Base-by-base conservation (phyloP, 2,329 filamentous ascomycete species). In the Diaporthe caulivora region DNA sequence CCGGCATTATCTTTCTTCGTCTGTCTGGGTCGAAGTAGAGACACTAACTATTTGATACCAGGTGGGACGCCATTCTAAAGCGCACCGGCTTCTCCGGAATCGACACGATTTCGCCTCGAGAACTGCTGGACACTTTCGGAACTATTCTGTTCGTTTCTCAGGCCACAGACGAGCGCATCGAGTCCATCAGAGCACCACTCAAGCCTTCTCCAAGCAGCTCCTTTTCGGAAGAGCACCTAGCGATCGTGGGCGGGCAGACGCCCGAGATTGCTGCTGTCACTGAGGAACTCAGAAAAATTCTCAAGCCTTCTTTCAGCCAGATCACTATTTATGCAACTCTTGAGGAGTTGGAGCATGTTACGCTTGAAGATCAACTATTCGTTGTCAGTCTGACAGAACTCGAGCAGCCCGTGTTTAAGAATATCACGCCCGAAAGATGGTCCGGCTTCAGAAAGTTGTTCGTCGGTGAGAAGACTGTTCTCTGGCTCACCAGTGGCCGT, bases 371-470 rank as follows among this genome's bases (percentile, higher is more conserved):
- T 17, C 18, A 44, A 31, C n/a, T 42, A n/a, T 44, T 57, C 42
- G 29, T 70, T 6, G 15, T 70, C 17, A 24, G 54, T 42, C 18
- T 70, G 11, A 29, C 21, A 2, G 68, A 70, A 1, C 42, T 70
- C 18, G 68, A 81, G 68, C 26, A 31, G 3, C 54, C 54, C 1
- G 26, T 51, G 3, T 70, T 70, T 26, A 40, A 70, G 37, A 18
- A 29, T 13, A 34, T 70, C 8, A 58, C 68, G 2, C 24, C n/a
- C 8, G 29, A 49, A 49, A 58, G 26, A 21, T 70, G 26, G 40
- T 24, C 18, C 7, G 29, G 26, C 0, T 51, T 70, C 7, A 60
- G 18, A 49, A 31, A 37, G 2, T 4, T 70, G 3, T 60, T 60
- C 3, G 37, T 26, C 13, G 26, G 40, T 8, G 54, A 31, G 6